Evolutionary conservation across 208 protist genomes (phyloP).

Genomic region (Histomonas meleagridis): DNA sequence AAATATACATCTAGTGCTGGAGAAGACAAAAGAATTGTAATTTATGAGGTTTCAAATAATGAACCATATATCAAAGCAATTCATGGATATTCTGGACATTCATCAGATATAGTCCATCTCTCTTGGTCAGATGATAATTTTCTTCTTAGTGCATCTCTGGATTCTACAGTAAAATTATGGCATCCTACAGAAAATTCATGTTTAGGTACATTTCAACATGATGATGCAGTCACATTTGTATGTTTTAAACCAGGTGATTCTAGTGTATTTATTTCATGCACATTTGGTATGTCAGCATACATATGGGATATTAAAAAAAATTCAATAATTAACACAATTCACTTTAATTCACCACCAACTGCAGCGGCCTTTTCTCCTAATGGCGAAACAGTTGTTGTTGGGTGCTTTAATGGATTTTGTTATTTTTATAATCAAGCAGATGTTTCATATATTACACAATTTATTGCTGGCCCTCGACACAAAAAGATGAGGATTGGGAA

Average conservation of each 20-base stretch:
- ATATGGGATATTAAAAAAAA: neutral
- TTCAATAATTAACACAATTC: conserved; percentile 10
- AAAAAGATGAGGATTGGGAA: neutral
- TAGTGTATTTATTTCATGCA: neutral
- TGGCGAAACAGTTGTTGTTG: neutral
- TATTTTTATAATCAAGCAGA: neutral
- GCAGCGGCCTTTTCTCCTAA: neutral
- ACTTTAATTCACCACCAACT: conserved; percentile 7
- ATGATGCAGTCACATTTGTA: neutral
- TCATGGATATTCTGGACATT: neutral
- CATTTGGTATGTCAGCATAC: neutral
- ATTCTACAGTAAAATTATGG: conserved; percentile 14
- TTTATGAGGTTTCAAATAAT: neutral
- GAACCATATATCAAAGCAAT: neutral
- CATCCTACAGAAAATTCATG: neutral
- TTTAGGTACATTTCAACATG: neutral
- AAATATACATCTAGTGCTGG: neutral
- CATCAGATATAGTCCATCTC: neutral
- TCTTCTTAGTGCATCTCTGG: neutral
- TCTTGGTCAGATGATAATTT: neutral
- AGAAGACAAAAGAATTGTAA: neutral
- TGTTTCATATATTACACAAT: conserved; percentile 23
- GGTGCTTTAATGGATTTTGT: neutral
- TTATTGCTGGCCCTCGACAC: neutral
- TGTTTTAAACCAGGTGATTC: neutral